phyloP scores from a whole-genome alignment of 164 flowering plant genomes.

The Houttuynia cordata region DNA sequence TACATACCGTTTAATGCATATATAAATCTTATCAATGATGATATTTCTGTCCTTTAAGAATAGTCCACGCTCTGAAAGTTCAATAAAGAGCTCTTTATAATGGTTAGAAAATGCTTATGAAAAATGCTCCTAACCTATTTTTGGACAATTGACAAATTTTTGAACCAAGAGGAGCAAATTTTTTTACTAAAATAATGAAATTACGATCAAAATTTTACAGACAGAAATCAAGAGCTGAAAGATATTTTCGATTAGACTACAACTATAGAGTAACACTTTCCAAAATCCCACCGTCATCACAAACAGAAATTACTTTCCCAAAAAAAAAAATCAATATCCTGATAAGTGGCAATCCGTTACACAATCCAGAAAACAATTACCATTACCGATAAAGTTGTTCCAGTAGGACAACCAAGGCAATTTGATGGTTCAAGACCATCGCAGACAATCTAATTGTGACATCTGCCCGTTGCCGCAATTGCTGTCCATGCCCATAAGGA shows the following conservation, averaged over 20 bases:
- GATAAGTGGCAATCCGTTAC: neutral
- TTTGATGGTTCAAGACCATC: constrained; percentile 75
- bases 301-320: neutral
- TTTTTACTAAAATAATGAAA: too few relatives aligned
- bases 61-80: constrained; percentile 23
- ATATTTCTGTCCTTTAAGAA: constrained; percentile 27
- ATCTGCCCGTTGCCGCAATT: constrained; percentile 58
- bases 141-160: neutral
- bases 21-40: constrained; percentile 9
- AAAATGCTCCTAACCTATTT: neutral
- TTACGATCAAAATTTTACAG: too few relatives aligned
- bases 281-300: neutral
- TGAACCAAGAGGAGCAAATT: too few relatives aligned
- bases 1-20: neutral
- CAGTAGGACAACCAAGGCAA: constrained; percentile 63
- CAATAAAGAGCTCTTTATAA: neutral
- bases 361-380: neutral
- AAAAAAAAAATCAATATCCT: too few relatives aligned
- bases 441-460: constrained; percentile 60
- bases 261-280: too few relatives aligned
- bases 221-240: too few relatives aligned
- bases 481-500: constrained; percentile 80
- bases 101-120: neutral
- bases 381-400: constrained; percentile 80
- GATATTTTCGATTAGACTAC: too few relatives aligned